A percentile compares a stretch with the other conserved stretches of the same genome.
Evolutionary conservation across 148 eudicot species (phyloP).

Genomic region (Tetragonia tetragonoides): DNA sequence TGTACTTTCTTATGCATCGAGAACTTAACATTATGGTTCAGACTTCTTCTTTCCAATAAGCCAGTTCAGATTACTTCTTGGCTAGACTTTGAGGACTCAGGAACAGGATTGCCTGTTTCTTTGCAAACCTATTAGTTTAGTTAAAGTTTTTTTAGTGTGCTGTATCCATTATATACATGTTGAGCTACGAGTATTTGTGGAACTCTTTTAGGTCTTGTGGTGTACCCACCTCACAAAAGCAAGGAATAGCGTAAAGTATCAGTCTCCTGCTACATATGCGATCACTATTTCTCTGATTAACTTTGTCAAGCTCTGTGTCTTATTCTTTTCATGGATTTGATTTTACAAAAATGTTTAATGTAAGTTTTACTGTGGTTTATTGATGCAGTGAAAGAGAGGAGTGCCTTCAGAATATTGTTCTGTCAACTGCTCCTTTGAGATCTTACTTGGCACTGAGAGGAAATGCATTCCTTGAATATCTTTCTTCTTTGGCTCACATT

Average conservation of each 20-base stretch:
- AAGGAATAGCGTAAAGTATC: neutral
- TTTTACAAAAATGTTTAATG: neutral
- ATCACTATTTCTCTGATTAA: too few species aligned
- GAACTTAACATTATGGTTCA: neutral
- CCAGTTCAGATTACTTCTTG: neutral
- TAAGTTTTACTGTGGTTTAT: constrained; percentile 12
- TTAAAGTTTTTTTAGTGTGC: neutral
- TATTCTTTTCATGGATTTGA: constrained; percentile 2
- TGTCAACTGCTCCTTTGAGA: constrained; percentile 59
- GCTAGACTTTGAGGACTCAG: neutral
- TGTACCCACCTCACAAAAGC: neutral
- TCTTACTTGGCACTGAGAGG: constrained; percentile 54
- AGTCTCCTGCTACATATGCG: neutral
- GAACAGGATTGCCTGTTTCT: neutral
- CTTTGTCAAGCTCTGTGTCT: neutral
- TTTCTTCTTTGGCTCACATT: constrained; percentile 73
- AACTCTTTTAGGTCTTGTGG: neutral
- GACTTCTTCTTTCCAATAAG: neutral
- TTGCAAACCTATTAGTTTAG: neutral
- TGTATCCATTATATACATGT: neutral
- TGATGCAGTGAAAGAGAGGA: constrained; percentile 54
- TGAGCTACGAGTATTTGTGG: neutral
- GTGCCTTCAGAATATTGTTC: constrained; percentile 42
- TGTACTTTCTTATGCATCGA: neutral
- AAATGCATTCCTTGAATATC: constrained; percentile 54